Evolutionary conservation across 163 green algal species (phyloP), one percentile per base, ranked within the genome.

Genomic region (Prototheca wickerhamii): DNA sequence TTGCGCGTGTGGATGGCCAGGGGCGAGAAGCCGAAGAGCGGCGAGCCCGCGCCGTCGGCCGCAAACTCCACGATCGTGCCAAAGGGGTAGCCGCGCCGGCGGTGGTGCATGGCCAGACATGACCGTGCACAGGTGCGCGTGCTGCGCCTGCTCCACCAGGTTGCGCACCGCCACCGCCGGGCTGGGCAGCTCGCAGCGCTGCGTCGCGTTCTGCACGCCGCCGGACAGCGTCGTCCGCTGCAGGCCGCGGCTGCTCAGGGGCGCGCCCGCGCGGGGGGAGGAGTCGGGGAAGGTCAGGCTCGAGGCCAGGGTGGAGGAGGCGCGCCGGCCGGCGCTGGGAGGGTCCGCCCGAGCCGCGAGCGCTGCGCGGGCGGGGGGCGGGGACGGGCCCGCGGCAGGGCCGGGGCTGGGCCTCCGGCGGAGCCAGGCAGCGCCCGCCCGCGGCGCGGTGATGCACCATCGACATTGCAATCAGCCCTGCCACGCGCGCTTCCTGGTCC

Each of bases 1-100:
- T 98, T 98, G 58, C 89, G 79, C 31, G 89, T 94, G 73, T 98
- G 93, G 64, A 99, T 96, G 66, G 93, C 90, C 46, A 98, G 79
- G 0, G 91, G 87, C 5, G 83, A 92, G 4, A 98, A 80, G 70
- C 80, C 89, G 80, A 96, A 93, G 57, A 96, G 82, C 6, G 89
- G 89, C 70, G 84, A 77, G 32, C 89, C 89, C 3, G 79, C 87
- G 5, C 87, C 89, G 68, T 96, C 89, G 4, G 75, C 80, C 4
- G 89, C 86, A 84, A 96, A 95, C 75, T 95, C 89, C 5, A 97
- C 87, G 5, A 97, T 78, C 3, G 89, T 95, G 67, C 92, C 92
- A 82, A 99, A 98, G 10, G 93, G 93, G 75, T 96, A 98, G 34
- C 93, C 90, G 5, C 86, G 79, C 3, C 87, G 76, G 10, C 91